phyloP scores from a whole-genome alignment of 306 rosid species.

The Carpinus viminea region DNA sequence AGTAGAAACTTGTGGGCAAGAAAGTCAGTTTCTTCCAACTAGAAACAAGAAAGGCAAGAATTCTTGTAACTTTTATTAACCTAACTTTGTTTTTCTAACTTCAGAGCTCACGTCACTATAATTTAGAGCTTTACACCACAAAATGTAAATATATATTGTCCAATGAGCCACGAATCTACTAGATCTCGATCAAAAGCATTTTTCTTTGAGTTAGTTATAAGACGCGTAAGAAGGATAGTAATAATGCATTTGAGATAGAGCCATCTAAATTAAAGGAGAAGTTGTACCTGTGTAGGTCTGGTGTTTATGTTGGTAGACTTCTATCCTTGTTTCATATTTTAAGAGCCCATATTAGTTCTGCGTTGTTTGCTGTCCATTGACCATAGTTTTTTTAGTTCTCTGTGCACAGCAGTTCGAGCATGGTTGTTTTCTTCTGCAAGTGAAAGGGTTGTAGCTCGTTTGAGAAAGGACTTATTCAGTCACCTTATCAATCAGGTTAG shows the following conservation, averaged over 20 bases:
- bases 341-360: neutral
- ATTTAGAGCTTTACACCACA: neutral
- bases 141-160: neutral
- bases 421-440: constrained; percentile 53
- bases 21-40: too few relatives aligned
- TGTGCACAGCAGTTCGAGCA: constrained; percentile 49
- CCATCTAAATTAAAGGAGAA: neutral
- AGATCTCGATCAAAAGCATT: neutral
- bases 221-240: neutral
- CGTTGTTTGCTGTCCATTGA: neutral
- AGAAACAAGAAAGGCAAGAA: neutral
- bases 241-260: neutral
- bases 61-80: neutral
- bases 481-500: constrained; percentile 48
- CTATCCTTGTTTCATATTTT: neutral
- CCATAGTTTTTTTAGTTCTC: constrained; percentile 30
- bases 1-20: neutral
- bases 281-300: neutral
- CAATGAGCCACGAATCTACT: too few relatives aligned
- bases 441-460: constrained; percentile 53
- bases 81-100: neutral
- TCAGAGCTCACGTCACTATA: neutral
- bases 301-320: neutral
- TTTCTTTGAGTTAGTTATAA: neutral
- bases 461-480: constrained; percentile 44